Percentiles rank a stretch among this genome's conserved stretches.
Evolutionary conservation across 2,329 filamentous ascomycete genomes (phyloP).

Genomic region (Botryotinia calthae): DNA sequence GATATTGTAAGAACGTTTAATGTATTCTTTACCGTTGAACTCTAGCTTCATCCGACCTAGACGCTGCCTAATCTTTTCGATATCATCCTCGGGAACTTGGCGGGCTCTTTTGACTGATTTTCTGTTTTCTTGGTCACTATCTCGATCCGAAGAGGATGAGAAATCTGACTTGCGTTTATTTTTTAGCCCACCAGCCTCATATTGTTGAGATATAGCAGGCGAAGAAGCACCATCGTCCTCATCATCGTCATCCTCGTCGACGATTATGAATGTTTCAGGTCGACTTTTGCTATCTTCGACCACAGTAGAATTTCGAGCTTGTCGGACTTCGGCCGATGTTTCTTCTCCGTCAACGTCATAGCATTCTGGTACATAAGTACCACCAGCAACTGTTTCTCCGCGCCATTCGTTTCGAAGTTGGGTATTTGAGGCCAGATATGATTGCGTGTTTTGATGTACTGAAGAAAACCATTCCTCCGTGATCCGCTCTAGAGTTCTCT

Average conservation of each 20-base stretch:
- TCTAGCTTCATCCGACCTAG: neutral
- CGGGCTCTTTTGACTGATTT: neutral
- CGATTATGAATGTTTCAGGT: neutral
- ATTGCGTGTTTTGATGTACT: neutral
- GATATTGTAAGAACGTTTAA: conserved; percentile 18
- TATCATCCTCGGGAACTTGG: neutral
- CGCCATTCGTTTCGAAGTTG: conserved; percentile 40
- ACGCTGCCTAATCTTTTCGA: conserved; percentile 1
- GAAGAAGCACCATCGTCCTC: neutral
- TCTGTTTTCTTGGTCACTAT: neutral
- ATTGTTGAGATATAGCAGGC: neutral
- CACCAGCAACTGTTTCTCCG: conserved; percentile 42
- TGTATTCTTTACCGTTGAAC: neutral
- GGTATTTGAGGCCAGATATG: conserved; percentile 16
- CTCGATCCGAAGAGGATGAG: neutral
- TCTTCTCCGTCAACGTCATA: conserved; percentile 22
- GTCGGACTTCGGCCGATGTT: neutral
- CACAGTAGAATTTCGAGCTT: neutral
- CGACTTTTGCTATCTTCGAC: neutral
- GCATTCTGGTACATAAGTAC: conserved; percentile 39
- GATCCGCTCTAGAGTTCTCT: conserved; percentile 30
- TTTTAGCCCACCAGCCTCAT: neutral
- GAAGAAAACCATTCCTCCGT: neutral
- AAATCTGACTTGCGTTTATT: conserved; percentile 10
- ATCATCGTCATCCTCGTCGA: neutral